These are phyloP conservation scores for Elsinoe ampelina DNA, from an alignment of 2,329 filamentous ascomycete species.

Conservation along the genomic window DNA sequence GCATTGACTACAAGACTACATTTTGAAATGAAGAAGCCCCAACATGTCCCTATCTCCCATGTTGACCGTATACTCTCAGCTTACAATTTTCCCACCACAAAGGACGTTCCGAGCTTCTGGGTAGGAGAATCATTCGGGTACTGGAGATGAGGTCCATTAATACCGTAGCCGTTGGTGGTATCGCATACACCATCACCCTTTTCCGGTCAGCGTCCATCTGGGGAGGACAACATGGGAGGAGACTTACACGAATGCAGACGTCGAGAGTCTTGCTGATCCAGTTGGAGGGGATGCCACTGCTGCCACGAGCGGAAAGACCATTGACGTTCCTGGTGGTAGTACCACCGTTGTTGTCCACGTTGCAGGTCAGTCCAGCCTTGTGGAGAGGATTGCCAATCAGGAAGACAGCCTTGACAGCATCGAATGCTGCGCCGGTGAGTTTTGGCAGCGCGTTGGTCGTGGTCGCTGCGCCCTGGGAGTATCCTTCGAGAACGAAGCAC, in stretches of 20 bases:
- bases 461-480: slow-evolving; percentile 30
- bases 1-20: too few species aligned
- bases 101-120: slow-evolving; percentile 25
- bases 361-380: slow-evolving; percentile 26
- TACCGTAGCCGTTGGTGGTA: slow-evolving; percentile 25
- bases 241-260: slow-evolving; percentile 27
- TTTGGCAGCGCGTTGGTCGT: slow-evolving; percentile 27
- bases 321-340: slow-evolving; percentile 27
- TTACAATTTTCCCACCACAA: slow-evolving; percentile 18
- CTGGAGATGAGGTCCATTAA: slow-evolving; percentile 25
- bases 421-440: slow-evolving; percentile 26
- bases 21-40: too few species aligned
- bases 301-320: slow-evolving; percentile 17
- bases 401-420: slow-evolving; percentile 31
- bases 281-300: slow-evolving; percentile 23
- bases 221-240: not conserved
- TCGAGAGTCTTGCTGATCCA: slow-evolving; percentile 31
- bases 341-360: slow-evolving; percentile 29
- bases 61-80: too few species aligned
- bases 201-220: not conserved
- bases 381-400: slow-evolving; percentile 29
- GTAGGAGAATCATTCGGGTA: slow-evolving; percentile 23
- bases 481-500: slow-evolving; percentile 32
- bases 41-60: too few species aligned
- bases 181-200: slow-evolving; percentile 32